These are phyloP conservation scores for Sugiyamaella sp. DNA, from an alignment of 1,139 yeast species.

Conservation along the genomic window DNA sequence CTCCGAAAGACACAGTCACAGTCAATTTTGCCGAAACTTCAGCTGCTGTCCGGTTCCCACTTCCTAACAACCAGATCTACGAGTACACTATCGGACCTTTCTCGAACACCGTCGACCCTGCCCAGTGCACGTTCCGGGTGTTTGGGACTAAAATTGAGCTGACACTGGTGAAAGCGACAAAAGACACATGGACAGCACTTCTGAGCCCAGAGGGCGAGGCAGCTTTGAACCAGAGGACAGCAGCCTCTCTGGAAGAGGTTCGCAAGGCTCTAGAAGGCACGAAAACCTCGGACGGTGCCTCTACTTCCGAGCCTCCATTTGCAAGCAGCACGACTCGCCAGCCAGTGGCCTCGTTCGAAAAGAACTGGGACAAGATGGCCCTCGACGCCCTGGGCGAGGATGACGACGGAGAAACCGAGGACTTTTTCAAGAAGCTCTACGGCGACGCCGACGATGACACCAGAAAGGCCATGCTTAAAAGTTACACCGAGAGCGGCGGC, in stretches of 20 bases:
- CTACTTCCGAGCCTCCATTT: not conserved
- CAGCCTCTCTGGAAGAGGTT: constrained; percentile 12
- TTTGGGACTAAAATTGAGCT: constrained; percentile 80
- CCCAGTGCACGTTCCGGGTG: constrained; percentile 52
- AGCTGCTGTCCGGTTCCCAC: constrained; percentile 19
- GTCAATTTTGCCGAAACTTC: constrained; percentile 44
- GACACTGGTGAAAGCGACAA: constrained; percentile 43
- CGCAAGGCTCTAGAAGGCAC: not conserved
- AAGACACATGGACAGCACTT: constrained; percentile 8
- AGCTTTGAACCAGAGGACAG: not conserved
- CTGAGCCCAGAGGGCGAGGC: constrained; percentile 15
- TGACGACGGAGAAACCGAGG: constrained; percentile 42
- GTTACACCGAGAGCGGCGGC: constrained; percentile 91
- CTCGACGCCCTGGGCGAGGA: constrained; percentile 54
- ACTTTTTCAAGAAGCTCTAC: constrained; percentile 74
- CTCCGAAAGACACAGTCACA: constrained; percentile 51
- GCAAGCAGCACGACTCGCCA: not conserved
- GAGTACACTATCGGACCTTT: constrained; percentile 56
- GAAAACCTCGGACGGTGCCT: not conserved
- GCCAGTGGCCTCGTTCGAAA: constrained; percentile 29
- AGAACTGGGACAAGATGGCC: constrained; percentile 75
- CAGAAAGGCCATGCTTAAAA: constrained; percentile 94
- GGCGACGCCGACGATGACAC: constrained; percentile 86
- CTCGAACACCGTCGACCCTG: constrained; percentile 53
- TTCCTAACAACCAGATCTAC: not conserved